Conservation (phyloP, 2,329 filamentous ascomycete species). For the Aspergillus sp. region DNA sequence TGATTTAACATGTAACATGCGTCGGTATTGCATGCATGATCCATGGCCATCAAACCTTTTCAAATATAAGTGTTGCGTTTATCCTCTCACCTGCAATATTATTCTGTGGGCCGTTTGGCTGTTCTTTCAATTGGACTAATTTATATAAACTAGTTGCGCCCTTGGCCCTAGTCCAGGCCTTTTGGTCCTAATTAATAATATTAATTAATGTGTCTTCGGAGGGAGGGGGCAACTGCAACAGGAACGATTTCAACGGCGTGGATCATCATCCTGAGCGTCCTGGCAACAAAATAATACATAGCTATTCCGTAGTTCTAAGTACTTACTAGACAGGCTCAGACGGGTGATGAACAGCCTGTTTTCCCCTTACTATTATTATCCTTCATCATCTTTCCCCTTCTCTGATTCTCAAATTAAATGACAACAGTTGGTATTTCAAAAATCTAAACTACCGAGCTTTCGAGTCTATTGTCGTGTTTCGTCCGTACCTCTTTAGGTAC, state of each 20-base stretch:
- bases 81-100: too few species aligned
- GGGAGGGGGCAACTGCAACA: background rate
- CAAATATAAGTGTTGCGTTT: too few species aligned
- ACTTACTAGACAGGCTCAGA: background rate
- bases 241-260: too few species aligned
- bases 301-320: background rate
- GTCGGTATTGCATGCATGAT: too few species aligned
- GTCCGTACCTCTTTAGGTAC: too few species aligned
- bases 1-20: too few species aligned
- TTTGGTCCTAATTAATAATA: background rate
- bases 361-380: background rate
- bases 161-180: background rate
- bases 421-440: too few species aligned
- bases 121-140: background rate
- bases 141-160: background rate
- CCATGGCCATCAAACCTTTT: too few species aligned
- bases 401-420: too few species aligned
- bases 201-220: background rate
- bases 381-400: constrained; percentile 1
- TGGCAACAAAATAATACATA: background rate
- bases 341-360: background rate
- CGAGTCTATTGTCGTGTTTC: too few species aligned
- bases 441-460: too few species aligned
- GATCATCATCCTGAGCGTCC: background rate
- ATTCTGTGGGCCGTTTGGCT: background rate